These are phyloP conservation scores for Cylindrodendrum hubeiense DNA, from an alignment of 2,329 filamentous ascomycete genomes.

Conservation along the genomic window DNA sequence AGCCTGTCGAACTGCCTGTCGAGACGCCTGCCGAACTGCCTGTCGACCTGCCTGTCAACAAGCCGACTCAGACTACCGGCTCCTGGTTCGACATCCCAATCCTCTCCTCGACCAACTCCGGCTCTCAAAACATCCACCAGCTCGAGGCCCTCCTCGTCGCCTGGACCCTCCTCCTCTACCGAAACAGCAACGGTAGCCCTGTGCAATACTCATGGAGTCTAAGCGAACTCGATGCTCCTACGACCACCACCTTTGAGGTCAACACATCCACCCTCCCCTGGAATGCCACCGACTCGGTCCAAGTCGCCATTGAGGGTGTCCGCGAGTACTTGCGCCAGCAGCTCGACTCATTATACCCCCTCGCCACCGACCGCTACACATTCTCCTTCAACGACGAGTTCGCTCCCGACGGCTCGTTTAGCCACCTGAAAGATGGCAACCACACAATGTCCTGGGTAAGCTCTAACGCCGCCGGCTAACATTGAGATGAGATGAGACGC, in stretches of 20 bases:
- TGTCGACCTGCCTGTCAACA: background rate
- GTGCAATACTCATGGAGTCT: slow-evolving; percentile 40
- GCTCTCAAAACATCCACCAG: slow-evolving; percentile 23
- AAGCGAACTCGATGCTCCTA: slow-evolving; percentile 26
- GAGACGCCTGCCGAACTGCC: too few relatives aligned
- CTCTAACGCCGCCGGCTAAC: slow-evolving; percentile 16
- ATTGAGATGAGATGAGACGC: background rate
- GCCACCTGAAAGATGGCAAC: slow-evolving; percentile 25
- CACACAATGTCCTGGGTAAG: slow-evolving; percentile 38
- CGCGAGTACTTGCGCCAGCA: slow-evolving; percentile 32
- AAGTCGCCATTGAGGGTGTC: slow-evolving; percentile 32
- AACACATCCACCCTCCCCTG: slow-evolving; percentile 39
- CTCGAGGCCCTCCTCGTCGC: slow-evolving; percentile 37
- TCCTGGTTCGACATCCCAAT: slow-evolving; percentile 36
- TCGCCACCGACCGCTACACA: slow-evolving; percentile 17
- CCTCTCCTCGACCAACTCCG: too few relatives aligned
- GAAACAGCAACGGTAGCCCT: slow-evolving; percentile 39
- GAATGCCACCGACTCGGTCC: slow-evolving; percentile 30
- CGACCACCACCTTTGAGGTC: slow-evolving; percentile 34
- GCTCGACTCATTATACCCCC: slow-evolving; percentile 15
- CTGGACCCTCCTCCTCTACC: slow-evolving; percentile 41
- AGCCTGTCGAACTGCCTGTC: too few relatives aligned
- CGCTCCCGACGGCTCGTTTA: slow-evolving; percentile 27
- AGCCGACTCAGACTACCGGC: background rate
- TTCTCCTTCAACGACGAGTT: slow-evolving; percentile 42